A percentile compares a stretch with the other conserved stretches of the same genome.
Evolutionary conservation across 257 asterid species (phyloP).

Genomic region (Salvia splendens): DNA sequence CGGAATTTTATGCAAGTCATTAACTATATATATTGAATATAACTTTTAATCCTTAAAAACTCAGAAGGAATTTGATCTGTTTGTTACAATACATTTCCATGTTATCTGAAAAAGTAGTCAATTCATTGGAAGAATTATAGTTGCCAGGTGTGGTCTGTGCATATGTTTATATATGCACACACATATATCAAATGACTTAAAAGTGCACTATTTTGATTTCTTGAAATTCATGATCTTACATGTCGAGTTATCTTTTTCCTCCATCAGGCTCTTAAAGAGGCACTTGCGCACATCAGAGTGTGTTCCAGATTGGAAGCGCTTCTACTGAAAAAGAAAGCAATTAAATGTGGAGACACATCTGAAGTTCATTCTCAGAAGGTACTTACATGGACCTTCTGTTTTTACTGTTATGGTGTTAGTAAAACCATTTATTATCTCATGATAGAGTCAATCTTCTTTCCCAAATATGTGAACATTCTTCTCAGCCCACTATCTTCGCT

Average conservation of each 20-base stretch:
- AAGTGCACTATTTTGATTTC: conserved; percentile 19
- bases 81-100: too few relatives aligned
- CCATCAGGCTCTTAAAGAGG: conserved; percentile 71
- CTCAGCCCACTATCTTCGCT: not conserved
- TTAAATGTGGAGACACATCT: conserved; percentile 74
- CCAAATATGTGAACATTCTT: conserved; percentile 28
- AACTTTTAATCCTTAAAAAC: not conserved
- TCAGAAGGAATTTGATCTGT: too few relatives aligned
- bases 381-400: conserved; percentile 20
- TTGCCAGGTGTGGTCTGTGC: too few relatives aligned
- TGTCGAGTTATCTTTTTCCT: conserved; percentile 33
- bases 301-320: conserved; percentile 84
- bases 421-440: conserved; percentile 7
- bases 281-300: conserved; percentile 72
- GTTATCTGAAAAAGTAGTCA: too few relatives aligned
- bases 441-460: conserved; percentile 47
- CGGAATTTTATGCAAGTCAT: not conserved
- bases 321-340: conserved; percentile 71
- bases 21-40: not conserved
- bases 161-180: too few relatives aligned
- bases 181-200: not conserved
- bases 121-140: too few relatives aligned
- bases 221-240: conserved; percentile 28
- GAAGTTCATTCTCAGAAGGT: conserved; percentile 94
- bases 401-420: not conserved